phyloP scores from a whole-genome alignment of 306 rosid genomes.

The barrel medic (Medicago truncatula) region MtrunA17r5.0-ANR NC_053047.1:39499501-39500000 shows the following conservation, averaged over 20 bases:
- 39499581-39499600: neutral
- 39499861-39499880: neutral
- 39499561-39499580: neutral
- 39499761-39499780: neutral
- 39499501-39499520: neutral
- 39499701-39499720: neutral
- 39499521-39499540: neutral
- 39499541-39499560: neutral
- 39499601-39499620: slow-evolving; percentile 40
- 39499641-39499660: neutral
- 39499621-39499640: neutral
- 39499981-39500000: neutral
- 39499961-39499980: neutral
- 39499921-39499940: neutral
- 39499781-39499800: neutral
- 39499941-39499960: neutral
- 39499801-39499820: neutral
- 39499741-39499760: neutral
- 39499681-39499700: neutral
- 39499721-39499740: neutral
- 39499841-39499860: neutral
- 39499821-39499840: neutral
- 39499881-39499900: too few relatives aligned
- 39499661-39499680: neutral
- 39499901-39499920: too few relatives aligned